Evolutionary conservation across 345 rosid species (phyloP), one percentile per base, ranked within the genome.

Genomic region (Rhodamnia argentea): DNA sequence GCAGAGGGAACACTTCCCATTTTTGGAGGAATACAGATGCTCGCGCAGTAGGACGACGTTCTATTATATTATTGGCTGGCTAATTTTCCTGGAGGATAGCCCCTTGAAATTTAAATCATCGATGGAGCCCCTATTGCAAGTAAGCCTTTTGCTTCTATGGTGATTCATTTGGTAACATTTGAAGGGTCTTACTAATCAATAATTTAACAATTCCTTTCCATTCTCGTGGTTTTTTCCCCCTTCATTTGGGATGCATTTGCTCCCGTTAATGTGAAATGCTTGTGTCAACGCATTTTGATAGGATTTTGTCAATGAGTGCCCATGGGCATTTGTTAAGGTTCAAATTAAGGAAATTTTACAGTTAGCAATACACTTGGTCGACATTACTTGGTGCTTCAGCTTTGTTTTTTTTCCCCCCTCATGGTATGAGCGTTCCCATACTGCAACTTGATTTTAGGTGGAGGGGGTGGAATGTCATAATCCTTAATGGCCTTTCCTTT

Each of bases 1-100:
- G 86, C 95, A 98, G 99, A 94, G 97, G 91, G 99, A 98, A 90
- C 98, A 93, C 87, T 98, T 98, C 89, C 99, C 98, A 26, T 98
- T 98, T 90, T 86, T 98, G 84, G 99, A 94, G 86, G 97, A 98
- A 86, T 92, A 92, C 86, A 93, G 98, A 94, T 95, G 98, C 89
- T 94, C 97, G 27, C 98, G 99, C 88, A 98, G 96, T 93, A 94
- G 99, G 90, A 96, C 99, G 74, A 96, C 98, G 8, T 98, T 98
- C 90, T 96, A 96, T 86, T 96, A 95, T 90, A 96, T 95, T 82
- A 94, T 98, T 88, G 99, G 99, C 86, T 96, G 95, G 98, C 90
- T 98, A 88, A 96, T 98, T 84, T 98, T 98, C 88, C 92, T 96
- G 98, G 99, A 98, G 90, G 99, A 98, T 85, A 95, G 96, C 94